phyloP scores from a whole-genome alignment of 805 yeast genomes.

The Starmerella kuoi region DNA sequence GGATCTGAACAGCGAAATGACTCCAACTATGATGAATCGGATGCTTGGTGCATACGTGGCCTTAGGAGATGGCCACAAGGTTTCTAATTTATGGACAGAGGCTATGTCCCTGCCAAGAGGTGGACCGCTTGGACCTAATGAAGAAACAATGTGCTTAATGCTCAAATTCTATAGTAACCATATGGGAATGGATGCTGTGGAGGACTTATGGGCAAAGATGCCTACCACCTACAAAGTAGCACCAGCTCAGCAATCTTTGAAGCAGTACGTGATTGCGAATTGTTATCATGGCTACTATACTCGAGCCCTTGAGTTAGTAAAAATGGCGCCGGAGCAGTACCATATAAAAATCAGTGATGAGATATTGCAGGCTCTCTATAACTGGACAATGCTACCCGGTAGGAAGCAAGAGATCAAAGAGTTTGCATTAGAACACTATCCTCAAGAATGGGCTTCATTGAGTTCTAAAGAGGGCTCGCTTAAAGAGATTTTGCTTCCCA shows the following conservation, averaged over 20 bases:
- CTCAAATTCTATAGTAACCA: constrained; percentile 46
- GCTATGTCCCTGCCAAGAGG: constrained; percentile 46
- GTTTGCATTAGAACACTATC: constrained; percentile 33
- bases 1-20: constrained; percentile 46
- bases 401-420: constrained; percentile 30
- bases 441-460: constrained; percentile 32
- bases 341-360: constrained; percentile 22
- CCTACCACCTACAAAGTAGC: constrained; percentile 38
- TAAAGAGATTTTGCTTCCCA: constrained; percentile 22
- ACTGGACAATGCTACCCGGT: constrained; percentile 33
- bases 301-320: constrained; percentile 43
- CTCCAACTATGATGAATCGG: constrained; percentile 47
- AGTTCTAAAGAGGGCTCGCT: constrained; percentile 26
- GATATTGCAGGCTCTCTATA: constrained; percentile 29
- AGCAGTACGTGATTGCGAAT: constrained; percentile 55
- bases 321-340: constrained; percentile 32
- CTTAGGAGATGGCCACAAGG: constrained; percentile 42
- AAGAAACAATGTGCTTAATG: constrained; percentile 56
- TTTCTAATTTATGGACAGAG: constrained; percentile 48
- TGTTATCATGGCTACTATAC: constrained; percentile 51
- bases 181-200: constrained; percentile 42
- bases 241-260: constrained; percentile 42
- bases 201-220: constrained; percentile 49
- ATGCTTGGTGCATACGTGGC: constrained; percentile 53
- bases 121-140: constrained; percentile 33